Evolutionary conservation across 2,329 filamentous ascomycete genomes (phyloP).

Genomic region (Phialophora expanda): DNA sequence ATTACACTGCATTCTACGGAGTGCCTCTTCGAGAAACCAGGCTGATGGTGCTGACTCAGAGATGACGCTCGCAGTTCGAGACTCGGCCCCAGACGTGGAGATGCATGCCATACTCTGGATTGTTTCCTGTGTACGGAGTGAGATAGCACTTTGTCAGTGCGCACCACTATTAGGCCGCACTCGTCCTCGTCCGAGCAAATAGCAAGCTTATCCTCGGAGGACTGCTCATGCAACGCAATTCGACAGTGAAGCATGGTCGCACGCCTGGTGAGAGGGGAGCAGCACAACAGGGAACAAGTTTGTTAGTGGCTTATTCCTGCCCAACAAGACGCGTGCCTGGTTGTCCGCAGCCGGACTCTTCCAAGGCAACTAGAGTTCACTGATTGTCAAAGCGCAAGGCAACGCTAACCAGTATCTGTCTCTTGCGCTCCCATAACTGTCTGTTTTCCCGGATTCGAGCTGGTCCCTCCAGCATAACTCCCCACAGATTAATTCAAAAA

Average conservation of each 20-base stretch:
- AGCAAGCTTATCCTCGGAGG: neutral
- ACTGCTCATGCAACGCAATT: neutral
- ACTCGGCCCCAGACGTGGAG: neutral
- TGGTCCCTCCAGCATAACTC: neutral
- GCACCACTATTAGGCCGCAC: neutral
- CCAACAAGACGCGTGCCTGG: neutral
- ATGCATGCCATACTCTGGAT: neutral
- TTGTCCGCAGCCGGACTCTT: neutral
- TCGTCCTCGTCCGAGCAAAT: neutral
- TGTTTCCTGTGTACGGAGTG: neutral
- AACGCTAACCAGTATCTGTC: neutral
- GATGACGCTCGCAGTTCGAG: neutral
- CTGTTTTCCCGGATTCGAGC: neutral
- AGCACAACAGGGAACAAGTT: neutral
- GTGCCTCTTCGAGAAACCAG: neutral
- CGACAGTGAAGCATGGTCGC: neutral
- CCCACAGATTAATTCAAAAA: neutral
- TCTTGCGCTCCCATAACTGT: neutral
- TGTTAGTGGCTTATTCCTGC: neutral
- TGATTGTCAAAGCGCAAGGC: neutral
- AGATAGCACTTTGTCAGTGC: neutral
- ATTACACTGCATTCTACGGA: neutral
- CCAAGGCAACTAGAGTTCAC: neutral
- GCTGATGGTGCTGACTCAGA: conserved; percentile 15
- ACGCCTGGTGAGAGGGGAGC: too few relatives aligned